phyloP scores from a whole-genome alignment of 108 stramenopile genomes.

The Nannochloropsis salina region DNA sequence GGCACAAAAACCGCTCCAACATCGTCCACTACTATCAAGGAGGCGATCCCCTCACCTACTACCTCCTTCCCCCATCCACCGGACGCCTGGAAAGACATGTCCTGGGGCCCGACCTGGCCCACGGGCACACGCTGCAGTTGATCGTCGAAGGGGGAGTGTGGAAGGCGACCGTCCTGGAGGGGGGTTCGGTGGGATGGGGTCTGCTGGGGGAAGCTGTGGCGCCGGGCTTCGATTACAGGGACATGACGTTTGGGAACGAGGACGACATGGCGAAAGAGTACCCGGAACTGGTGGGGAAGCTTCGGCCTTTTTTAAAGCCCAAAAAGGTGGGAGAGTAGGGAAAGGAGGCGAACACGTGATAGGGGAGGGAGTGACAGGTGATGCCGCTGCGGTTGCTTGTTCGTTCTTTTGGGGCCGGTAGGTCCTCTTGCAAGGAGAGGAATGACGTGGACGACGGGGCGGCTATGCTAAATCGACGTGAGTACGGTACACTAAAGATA shows the following conservation, averaged over 20 bases:
- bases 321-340: no score
- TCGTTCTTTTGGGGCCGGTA: no score
- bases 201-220: constrained; percentile 18
- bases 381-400: no score
- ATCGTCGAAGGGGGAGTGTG: neutral
- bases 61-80: neutral
- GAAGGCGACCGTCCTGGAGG: neutral
- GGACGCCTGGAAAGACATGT: neutral
- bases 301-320: neutral
- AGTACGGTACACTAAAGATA: no score
- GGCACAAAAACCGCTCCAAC: neutral
- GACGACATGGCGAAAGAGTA: neutral
- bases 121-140: constrained; percentile 16
- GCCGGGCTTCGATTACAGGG: constrained; percentile 15
- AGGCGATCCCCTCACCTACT: neutral
- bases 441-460: no score
- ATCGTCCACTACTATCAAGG: constrained; percentile 20
- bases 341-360: neutral
- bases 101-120: neutral
- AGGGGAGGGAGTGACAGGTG: neutral
- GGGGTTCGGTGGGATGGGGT: neutral
- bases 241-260: constrained; percentile 16
- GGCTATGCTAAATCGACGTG: no score
- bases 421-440: no score
- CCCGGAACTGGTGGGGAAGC: neutral